Percentiles rank a stretch among this genome's conserved stretches.
Evolutionary conservation across 495 filamentous ascomycete genomes (phyloP).

Genomic region (Halenospora varia): DNA sequence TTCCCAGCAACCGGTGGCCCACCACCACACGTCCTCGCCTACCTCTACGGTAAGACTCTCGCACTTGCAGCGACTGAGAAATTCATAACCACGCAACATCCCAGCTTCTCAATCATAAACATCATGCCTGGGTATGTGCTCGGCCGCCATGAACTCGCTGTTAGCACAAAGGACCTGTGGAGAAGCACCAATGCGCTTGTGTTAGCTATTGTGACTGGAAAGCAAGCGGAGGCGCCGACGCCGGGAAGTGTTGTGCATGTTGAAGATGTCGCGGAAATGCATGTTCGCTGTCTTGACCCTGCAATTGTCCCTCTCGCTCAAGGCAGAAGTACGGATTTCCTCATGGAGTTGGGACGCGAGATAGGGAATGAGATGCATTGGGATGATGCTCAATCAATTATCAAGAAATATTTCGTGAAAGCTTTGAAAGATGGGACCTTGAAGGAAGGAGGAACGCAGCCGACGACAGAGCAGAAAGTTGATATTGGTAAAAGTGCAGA

Average conservation of each 20-base stretch:
- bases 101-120: slow-evolving; percentile 34
- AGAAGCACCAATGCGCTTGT: neutral
- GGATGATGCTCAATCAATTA: neutral
- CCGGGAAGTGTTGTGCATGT: neutral
- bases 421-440: neutral
- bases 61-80: slow-evolving; percentile 32
- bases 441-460: neutral
- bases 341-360: neutral
- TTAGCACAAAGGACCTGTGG: slow-evolving; percentile 22
- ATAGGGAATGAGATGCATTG: neutral
- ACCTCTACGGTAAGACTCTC: slow-evolving; percentile 28
- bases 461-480: neutral
- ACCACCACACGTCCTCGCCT: too few species aligned
- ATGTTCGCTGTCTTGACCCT: neutral
- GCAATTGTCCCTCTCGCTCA: too few species aligned
- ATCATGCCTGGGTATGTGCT: slow-evolving; percentile 36
- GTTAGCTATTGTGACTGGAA: neutral
- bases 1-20: too few species aligned
- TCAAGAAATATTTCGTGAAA: neutral
- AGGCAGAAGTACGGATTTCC: neutral
- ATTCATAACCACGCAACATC: slow-evolving; percentile 29
- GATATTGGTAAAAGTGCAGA: neutral
- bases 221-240: neutral
- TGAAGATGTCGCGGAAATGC: neutral
- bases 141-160: slow-evolving; percentile 36